Evolutionary conservation across 495 filamentous ascomycete genomes (phyloP).

Genomic region (Filosporella fistucella): DNA sequence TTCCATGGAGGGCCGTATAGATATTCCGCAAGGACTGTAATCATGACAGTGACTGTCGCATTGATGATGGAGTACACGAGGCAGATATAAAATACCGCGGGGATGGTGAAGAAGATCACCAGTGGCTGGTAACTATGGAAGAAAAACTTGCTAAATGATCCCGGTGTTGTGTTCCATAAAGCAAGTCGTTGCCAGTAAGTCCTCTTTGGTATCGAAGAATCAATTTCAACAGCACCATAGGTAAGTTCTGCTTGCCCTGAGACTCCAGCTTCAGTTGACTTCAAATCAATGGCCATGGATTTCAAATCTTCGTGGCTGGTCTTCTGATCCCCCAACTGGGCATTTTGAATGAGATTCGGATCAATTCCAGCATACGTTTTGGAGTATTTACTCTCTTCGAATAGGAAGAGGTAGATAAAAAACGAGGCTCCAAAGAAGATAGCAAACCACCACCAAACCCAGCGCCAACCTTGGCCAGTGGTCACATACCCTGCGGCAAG

Average conservation of each 20-base stretch:
- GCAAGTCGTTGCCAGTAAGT: constrained; percentile 12
- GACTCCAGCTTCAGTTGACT: background rate
- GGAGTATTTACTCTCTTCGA: constrained; percentile 39
- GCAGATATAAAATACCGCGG: constrained; percentile 35
- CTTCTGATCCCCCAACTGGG: background rate
- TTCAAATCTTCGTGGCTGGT: background rate
- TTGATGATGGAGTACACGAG: constrained; percentile 31
- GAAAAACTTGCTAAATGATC: constrained; percentile 15
- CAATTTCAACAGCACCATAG: no score
- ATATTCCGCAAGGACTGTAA: constrained; percentile 28
- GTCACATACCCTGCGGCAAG: constrained; percentile 40
- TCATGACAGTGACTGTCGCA: constrained; percentile 32
- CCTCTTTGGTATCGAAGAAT: constrained; percentile 10
- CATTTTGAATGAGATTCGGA: background rate
- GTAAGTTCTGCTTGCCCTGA: no score
- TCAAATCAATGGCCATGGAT: background rate
- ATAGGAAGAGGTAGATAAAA: constrained; percentile 34
- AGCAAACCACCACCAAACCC: constrained; percentile 45
- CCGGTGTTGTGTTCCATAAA: constrained; percentile 16
- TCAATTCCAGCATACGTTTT: background rate
- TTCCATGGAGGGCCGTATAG: constrained; percentile 33
- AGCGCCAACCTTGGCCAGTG: constrained; percentile 39
- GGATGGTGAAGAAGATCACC: constrained; percentile 28
- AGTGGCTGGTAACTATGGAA: constrained; percentile 35
- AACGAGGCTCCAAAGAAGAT: constrained; percentile 36